A percentile compares a stretch with the other conserved stretches of the same genome.
Conservation (phyloP, 73 alveolate species). For the Loxodes magnus region DNA sequence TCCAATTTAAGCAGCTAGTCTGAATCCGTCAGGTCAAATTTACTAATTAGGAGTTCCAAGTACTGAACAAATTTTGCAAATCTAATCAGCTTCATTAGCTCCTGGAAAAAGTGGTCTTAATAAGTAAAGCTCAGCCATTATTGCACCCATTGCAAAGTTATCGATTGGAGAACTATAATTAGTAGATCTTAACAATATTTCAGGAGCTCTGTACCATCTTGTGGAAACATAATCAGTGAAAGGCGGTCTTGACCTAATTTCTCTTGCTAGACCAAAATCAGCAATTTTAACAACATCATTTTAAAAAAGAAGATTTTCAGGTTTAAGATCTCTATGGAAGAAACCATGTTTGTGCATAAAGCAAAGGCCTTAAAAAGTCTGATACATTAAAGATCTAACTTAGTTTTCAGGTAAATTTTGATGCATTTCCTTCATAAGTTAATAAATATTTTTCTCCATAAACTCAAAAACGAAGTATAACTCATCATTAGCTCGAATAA, state of each 20-base stretch:
- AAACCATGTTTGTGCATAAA: slow-evolving; percentile 98
- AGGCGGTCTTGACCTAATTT: slow-evolving; percentile 96
- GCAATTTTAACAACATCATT: slow-evolving; percentile 96
- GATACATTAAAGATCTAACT: slow-evolving; percentile 77
- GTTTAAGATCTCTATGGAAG: slow-evolving; percentile 92
- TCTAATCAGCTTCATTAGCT: slow-evolving; percentile 89
- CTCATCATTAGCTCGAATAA: slow-evolving; percentile 71
- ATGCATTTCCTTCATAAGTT: background rate
- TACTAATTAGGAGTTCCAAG: slow-evolving; percentile 98
- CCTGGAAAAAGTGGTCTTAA: slow-evolving; percentile 94
- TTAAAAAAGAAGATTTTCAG: slow-evolving; percentile 84
- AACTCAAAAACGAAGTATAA: slow-evolving; percentile 96
- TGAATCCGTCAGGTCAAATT: slow-evolving; percentile 87
- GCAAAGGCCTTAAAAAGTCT: slow-evolving; percentile 47
- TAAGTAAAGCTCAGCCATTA: slow-evolving; percentile 95
- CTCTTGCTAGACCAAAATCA: slow-evolving; percentile 99
- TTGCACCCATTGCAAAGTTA: slow-evolving; percentile 91
- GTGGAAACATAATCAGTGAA: slow-evolving; percentile 98
- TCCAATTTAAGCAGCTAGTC: slow-evolving; percentile 62
- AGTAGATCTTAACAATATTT: slow-evolving; percentile 82
- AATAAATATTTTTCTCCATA: slow-evolving; percentile 75
- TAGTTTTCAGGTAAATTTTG: slow-evolving; percentile 59
- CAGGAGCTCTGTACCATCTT: slow-evolving; percentile 99
- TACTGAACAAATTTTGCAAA: slow-evolving; percentile 92
- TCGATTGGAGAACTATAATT: slow-evolving; percentile 97